Conservation (phyloP, 2,329 filamentous ascomycete genomes). For the Pseudonectria foliicola region DNA sequence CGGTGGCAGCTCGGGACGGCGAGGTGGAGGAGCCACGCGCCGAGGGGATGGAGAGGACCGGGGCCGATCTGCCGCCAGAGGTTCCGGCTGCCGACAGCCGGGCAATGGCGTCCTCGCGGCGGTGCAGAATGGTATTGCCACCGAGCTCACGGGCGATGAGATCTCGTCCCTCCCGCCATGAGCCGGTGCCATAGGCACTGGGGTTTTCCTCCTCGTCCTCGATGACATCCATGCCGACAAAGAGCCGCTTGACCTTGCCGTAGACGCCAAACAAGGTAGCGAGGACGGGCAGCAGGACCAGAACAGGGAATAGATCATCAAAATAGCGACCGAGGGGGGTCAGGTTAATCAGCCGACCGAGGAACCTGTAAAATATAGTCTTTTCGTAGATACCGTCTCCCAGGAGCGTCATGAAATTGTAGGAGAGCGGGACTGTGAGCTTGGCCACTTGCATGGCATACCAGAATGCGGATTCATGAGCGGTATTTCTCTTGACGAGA, state of each 20-base stretch:
- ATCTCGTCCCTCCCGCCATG: conserved; percentile 86
- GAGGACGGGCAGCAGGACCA: conserved; percentile 77
- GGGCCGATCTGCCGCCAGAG: conserved; percentile 30
- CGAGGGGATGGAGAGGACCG: conserved; percentile 42
- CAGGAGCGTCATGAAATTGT: conserved; percentile 94
- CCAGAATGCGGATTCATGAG: conserved; percentile 91
- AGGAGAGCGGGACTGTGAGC: conserved; percentile 84
- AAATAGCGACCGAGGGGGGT: conserved; percentile 79
- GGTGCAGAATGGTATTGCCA: conserved; percentile 49
- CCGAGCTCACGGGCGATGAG: conserved; percentile 82
- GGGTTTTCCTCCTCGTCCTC: conserved; percentile 64
- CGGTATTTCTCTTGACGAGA: conserved; percentile 82
- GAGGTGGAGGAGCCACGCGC: conserved; percentile 28
- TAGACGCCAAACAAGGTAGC: conserved; percentile 89
- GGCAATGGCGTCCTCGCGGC: conserved; percentile 37
- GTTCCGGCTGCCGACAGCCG: conserved; percentile 22
- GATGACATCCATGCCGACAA: conserved; percentile 67
- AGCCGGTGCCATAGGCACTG: conserved; percentile 64
- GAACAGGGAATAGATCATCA: conserved; percentile 79
- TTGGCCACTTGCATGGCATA: conserved; percentile 89
- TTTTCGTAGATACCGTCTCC: conserved; percentile 63
- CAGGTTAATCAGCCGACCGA: conserved; percentile 75
- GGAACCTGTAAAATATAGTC: conserved; percentile 81
- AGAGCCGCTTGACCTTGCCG: conserved; percentile 69
- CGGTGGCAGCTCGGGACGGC: conserved; percentile 36